Conservation (phyloP, 352 stramenopile species). For the Phytophthora idaei region DNA sequence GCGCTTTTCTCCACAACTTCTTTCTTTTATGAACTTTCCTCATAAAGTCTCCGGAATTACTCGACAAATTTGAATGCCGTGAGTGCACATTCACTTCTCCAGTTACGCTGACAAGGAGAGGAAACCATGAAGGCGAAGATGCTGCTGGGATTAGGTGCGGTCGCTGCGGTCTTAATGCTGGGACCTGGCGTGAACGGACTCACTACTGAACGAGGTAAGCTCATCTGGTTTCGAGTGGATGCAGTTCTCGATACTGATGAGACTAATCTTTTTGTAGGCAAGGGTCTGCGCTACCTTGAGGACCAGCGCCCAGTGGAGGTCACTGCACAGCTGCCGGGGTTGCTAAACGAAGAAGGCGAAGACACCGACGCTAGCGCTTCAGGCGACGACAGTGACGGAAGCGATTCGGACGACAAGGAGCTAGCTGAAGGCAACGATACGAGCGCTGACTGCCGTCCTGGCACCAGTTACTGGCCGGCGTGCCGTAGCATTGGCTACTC, state of each 20-base stretch:
- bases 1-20: neutral
- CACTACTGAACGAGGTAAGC: neutral
- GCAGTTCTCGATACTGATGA: neutral
- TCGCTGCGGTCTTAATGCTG: neutral
- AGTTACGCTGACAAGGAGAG: neutral
- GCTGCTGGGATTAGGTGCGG: neutral
- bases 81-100: neutral
- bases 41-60: neutral
- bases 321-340: neutral
- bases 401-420: neutral
- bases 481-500: slow-evolving; percentile 11
- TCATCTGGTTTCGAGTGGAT: neutral
- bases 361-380: neutral
- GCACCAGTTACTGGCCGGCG: slow-evolving; percentile 3
- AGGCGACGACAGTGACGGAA: neutral
- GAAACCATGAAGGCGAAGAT: neutral
- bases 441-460: slow-evolving; percentile 7
- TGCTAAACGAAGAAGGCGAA: neutral
- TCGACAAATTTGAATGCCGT: neutral
- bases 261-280: too few species aligned
- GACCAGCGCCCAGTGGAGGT: neutral
- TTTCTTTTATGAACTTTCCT: slow-evolving; percentile 1
- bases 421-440: neutral
- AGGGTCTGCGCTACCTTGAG: neutral
- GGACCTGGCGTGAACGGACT: neutral